Evolutionary conservation across 306 rosid species (phyloP).

Genomic region (Ochetophila trinervis): DNA sequence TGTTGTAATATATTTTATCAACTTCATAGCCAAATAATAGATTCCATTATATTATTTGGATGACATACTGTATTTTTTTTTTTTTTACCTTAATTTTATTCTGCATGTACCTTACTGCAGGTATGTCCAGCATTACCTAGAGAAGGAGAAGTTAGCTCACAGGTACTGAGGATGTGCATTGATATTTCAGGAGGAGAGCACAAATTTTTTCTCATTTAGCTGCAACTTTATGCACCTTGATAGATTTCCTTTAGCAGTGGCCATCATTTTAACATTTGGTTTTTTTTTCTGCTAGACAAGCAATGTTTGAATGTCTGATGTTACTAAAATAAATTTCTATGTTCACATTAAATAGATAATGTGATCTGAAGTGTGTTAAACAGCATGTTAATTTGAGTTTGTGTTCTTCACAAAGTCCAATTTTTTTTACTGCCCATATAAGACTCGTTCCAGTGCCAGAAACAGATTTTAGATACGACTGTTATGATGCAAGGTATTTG

Average conservation of each 20-base stretch:
- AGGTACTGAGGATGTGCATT: conserved; percentile 31
- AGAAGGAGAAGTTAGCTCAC: conserved; percentile 47
- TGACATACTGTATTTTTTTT: not conserved
- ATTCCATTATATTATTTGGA: not conserved
- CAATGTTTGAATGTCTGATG: not conserved
- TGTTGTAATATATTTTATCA: not conserved
- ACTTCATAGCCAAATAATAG: not conserved
- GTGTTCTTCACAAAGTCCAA: too few relatives aligned
- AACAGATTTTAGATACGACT: too few relatives aligned
- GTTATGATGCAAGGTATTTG: too few relatives aligned
- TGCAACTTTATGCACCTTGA: not conserved
- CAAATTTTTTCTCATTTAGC: not conserved
- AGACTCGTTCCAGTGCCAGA: too few relatives aligned
- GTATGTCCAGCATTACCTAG: conserved; percentile 40
- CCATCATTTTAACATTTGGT: not conserved
- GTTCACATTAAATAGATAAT: not conserved
- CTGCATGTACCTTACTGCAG: conserved; percentile 22
- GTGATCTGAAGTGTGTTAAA: too few relatives aligned
- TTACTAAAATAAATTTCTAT: not conserved
- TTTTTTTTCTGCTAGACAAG: not conserved
- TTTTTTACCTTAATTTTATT: too few relatives aligned
- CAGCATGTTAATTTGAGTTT: too few relatives aligned
- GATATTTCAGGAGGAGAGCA: not conserved
- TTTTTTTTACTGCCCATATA: too few relatives aligned
- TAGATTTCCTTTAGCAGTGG: not conserved